phyloP scores from a whole-genome alignment of 2,329 filamentous ascomycete genomes.

The Pyricularia sp. region DNA sequence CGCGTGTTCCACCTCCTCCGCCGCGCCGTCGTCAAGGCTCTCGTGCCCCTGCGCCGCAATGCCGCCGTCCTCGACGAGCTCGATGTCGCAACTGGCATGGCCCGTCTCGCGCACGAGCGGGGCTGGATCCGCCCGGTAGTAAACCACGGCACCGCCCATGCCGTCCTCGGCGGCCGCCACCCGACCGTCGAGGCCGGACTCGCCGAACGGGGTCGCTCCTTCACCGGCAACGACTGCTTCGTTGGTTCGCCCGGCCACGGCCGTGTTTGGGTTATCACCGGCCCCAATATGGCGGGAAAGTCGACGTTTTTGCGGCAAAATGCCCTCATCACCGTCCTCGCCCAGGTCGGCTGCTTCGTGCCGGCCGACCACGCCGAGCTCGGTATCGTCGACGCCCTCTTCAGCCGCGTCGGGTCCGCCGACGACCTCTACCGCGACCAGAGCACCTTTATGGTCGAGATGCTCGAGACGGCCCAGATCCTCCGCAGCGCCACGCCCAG shows the following conservation, averaged over 20 bases:
- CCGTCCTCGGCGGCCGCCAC: constrained; percentile 76
- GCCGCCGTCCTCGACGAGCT: constrained; percentile 87
- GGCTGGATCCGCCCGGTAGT: constrained; percentile 61
- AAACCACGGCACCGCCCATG: constrained; percentile 51
- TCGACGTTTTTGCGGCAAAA: constrained; percentile 93
- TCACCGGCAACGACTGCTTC: constrained; percentile 54
- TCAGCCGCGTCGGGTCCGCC: constrained; percentile 83
- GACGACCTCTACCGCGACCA: constrained; percentile 92
- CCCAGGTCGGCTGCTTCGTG: constrained; percentile 86
- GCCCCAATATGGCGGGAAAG: constrained; percentile 98
- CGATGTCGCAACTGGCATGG: constrained; percentile 80
- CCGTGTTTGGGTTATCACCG: constrained; percentile 53
- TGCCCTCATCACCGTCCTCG: constrained; percentile 83
- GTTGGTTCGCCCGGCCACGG: constrained; percentile 49
- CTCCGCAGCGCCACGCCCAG: constrained; percentile 69
- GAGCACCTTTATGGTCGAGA: constrained; percentile 98
- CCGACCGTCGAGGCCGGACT: constrained; percentile 83
- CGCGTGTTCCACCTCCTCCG: constrained; percentile 65
- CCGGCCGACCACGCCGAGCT: constrained; percentile 77
- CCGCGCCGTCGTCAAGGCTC: constrained; percentile 61
- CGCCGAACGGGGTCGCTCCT: constrained; percentile 50
- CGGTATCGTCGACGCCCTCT: constrained; percentile 90
- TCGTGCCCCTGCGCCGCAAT: constrained; percentile 79
- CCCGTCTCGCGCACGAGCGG: constrained; percentile 62
- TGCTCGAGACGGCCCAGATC: constrained; percentile 91